Conservation (phyloP, 306 rosid species). For the Arachis hypogaea region DNA sequence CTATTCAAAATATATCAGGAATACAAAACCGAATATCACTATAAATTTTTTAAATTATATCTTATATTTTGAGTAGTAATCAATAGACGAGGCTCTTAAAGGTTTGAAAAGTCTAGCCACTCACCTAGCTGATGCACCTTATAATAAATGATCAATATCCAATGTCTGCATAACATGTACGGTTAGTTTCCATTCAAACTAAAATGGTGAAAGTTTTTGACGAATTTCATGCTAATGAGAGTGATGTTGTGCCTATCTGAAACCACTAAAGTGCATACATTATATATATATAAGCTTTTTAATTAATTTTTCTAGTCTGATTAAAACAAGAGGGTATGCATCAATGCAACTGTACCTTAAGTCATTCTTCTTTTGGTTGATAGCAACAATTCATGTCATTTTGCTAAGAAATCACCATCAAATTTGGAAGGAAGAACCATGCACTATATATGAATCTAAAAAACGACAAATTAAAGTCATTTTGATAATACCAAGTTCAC, state of each 20-base stretch:
- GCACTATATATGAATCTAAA: constrained; percentile 21
- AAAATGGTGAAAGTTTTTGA: constrained; percentile 42
- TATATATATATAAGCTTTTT: no score
- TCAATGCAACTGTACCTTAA: constrained; percentile 28
- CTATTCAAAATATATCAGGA: no score
- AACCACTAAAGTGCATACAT: constrained; percentile 37
- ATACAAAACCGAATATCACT: no score
- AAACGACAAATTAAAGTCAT: constrained; percentile 41
- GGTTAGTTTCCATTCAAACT: constrained; percentile 45
- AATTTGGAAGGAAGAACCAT: constrained; percentile 36
- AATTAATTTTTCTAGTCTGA: no score
- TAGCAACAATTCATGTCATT: constrained; percentile 47
- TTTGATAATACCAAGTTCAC: constrained; percentile 32
- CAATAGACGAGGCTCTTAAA: no score
- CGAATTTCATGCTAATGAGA: constrained; percentile 34
- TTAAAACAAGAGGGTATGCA: neutral
- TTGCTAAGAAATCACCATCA: constrained; percentile 39
- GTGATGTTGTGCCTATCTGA: constrained; percentile 54
- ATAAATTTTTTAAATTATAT: no score
- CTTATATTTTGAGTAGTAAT: no score
- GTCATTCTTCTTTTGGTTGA: constrained; percentile 53
- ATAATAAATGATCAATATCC: neutral
- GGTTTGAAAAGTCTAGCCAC: constrained; percentile 38
- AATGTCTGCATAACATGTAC: constrained; percentile 15
- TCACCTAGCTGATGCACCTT: constrained; percentile 17